Evolutionary conservation across 1,284 basidiomycete species (phyloP).

Genomic region (Apiotrichum brassicae): DNA sequence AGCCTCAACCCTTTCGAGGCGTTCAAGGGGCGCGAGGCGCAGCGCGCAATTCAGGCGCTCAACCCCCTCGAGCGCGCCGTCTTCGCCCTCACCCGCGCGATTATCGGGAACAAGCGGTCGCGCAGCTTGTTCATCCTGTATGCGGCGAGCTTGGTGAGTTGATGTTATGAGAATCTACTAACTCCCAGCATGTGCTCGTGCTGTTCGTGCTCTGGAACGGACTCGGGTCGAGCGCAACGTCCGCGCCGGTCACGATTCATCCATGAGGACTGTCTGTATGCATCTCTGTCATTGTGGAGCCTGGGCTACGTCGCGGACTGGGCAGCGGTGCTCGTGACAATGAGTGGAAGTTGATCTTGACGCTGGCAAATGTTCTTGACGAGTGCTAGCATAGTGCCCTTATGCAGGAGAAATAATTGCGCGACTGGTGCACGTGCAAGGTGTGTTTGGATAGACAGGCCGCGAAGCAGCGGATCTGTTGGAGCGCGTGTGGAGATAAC

Average conservation of each 20-base stretch:
- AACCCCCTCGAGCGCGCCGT: constrained; percentile 88
- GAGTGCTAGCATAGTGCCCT: too few relatives aligned
- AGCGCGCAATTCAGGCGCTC: constrained; percentile 79
- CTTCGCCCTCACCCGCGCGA: constrained; percentile 72
- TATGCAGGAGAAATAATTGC: too few relatives aligned
- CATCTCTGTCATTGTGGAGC: background rate
- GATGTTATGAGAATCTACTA: background rate
- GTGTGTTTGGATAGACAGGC: too few relatives aligned
- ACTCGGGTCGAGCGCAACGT: constrained; percentile 38
- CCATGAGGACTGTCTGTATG: background rate
- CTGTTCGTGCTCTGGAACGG: constrained; percentile 40
- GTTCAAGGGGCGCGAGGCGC: constrained; percentile 89
- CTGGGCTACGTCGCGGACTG: too few relatives aligned
- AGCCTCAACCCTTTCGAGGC: constrained; percentile 96
- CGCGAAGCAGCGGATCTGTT: too few relatives aligned
- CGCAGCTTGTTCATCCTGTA: constrained; percentile 50
- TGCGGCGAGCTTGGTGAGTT: constrained; percentile 37
- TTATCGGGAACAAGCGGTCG: constrained; percentile 80
- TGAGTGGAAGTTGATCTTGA: too few relatives aligned
- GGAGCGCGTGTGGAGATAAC: too few relatives aligned
- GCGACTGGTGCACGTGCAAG: too few relatives aligned
- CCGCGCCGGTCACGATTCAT: constrained; percentile 3
- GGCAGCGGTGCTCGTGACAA: too few relatives aligned
- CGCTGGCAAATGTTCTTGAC: too few relatives aligned
- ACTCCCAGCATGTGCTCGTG: constrained; percentile 37